Evolutionary conservation across 176 grass and related monocot species (phyloP), one percentile per base, ranked within the genome.

Genomic region (Panicum miliaceum): DNA sequence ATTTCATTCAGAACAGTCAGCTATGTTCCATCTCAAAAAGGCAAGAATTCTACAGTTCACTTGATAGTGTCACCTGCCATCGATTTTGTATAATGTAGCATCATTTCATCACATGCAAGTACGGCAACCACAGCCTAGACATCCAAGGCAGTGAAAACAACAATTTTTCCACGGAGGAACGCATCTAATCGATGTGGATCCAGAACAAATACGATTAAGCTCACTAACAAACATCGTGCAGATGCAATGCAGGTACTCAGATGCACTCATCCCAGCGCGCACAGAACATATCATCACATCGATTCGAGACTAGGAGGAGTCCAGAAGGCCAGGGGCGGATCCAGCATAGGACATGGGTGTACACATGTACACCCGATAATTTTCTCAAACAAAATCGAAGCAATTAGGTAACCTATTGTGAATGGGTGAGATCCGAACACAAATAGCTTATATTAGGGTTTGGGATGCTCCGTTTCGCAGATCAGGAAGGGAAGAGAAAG

Each of bases 191-290:
- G 26, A 76, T 43, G 42, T 74, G 86, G 73, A 90, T 86, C 88
- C 48, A 68, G 12, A 81, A 48, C 38, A 85, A 42, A 63, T 54
- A 8, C 8, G 38, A 69, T 8, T 20, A 25, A 77, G 34, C 43
- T 58, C 37, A 26, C 75, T 29, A 45, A 2, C 52, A 85, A 51
- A 40, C 50, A 13, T 58, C 78, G 5, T 25, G 65, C 27, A 48
- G 11, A 59, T n/a, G 7, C 73, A 90, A 90, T 82, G 88, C 79
- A 78, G 84, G 56, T 58, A 7, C 36, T 47, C 22, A 70, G 65
- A 71, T 9, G 43, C 14, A 34, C 53, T 63, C 54, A 19, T 29
- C 32, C 16, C 71, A 52, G 46, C 46, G 15, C n/a, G 13, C 38
- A 62, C 38, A 32, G 23, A 43, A 45, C 66, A 57, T 12, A 26